phyloP scores from a whole-genome alignment of 2,329 filamentous ascomycete genomes.

The Basipetospora sp. region DNA sequence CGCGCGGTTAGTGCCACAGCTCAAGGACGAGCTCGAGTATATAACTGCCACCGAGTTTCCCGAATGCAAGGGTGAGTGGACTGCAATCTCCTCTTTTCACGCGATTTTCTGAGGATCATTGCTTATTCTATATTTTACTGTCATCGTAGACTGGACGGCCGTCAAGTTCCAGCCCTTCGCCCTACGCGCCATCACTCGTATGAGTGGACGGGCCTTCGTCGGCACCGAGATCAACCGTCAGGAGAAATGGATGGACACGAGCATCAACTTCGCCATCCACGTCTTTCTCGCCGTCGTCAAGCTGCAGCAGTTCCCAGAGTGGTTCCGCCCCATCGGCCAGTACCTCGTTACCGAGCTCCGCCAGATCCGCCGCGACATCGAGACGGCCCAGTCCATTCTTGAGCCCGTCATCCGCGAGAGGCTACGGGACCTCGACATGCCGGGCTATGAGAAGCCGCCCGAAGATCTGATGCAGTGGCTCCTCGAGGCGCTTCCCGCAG shows the following conservation, averaged over 20 bases:
- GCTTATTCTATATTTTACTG: conserved; percentile 2
- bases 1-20: conserved; percentile 27
- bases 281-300: conserved; percentile 33
- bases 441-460: conserved; percentile 20
- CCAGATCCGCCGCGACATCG: conserved; percentile 29
- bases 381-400: conserved; percentile 27
- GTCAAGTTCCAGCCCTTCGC: conserved; percentile 38
- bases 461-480: conserved; percentile 33
- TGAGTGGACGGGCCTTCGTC: conserved; percentile 40
- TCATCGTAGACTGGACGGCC: conserved; percentile 44
- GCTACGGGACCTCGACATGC: conserved; percentile 24
- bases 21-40: conserved; percentile 32
- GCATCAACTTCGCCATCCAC: conserved; percentile 34
- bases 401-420: conserved; percentile 32
- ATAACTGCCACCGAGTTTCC: conserved; percentile 33
- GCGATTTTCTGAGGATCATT: background rate
- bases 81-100: background rate
- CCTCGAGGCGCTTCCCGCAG: conserved; percentile 24
- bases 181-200: conserved; percentile 34
- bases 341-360: conserved; percentile 31
- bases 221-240: conserved; percentile 34
- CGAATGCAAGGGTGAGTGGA: conserved; percentile 25
- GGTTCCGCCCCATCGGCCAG: conserved; percentile 32
- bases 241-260: conserved; percentile 38
- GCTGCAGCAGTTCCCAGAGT: conserved; percentile 36